Conservation (phyloP, 345 rosid species). For the Citrus sinensis region DVS_A1.0 CM039162.1:589001-589500, state of each 20-base stretch:
- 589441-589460: constrained; percentile 64
- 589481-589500: constrained; percentile 68
- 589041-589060: constrained; percentile 47
- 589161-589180: constrained; percentile 41
- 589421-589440: constrained; percentile 90
- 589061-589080: constrained; percentile 41
- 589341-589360: constrained; percentile 64
- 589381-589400: constrained; percentile 79
- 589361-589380: constrained; percentile 71
- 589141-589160: constrained; percentile 66
- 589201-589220: constrained; percentile 68
- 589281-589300: constrained; percentile 68
- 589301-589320: constrained; percentile 77
- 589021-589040: constrained; percentile 26
- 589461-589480: constrained; percentile 56
- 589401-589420: constrained; percentile 96
- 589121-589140: constrained; percentile 59
- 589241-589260: constrained; percentile 60
- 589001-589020: constrained; percentile 25
- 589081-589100: constrained; percentile 51
- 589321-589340: constrained; percentile 69
- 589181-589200: constrained; percentile 62
- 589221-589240: constrained; percentile 56
- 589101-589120: constrained; percentile 76
- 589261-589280: constrained; percentile 38